Percentiles rank a stretch among this genome's conserved stretches.
Conservation (phyloP, 495 filamentous ascomycete species). For the Talaromyces adpressus region DNA sequence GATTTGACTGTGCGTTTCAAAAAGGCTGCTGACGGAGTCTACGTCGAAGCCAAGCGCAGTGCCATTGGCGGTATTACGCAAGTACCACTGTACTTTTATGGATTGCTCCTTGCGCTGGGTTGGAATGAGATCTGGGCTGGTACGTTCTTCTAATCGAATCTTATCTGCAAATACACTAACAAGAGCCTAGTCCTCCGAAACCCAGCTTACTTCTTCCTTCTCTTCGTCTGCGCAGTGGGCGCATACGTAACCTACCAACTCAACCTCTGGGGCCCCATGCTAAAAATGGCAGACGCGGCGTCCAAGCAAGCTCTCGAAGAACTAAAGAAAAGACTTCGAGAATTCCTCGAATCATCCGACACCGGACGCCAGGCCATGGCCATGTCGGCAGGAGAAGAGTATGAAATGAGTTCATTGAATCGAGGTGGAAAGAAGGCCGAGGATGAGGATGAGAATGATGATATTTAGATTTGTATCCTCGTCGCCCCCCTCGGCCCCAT, state of each 20-base stretch:
- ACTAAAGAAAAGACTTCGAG: conserved; percentile 78
- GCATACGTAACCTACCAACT: conserved; percentile 87
- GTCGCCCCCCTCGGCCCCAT: too few species aligned
- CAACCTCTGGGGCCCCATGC: conserved; percentile 91
- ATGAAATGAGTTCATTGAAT: conserved; percentile 39
- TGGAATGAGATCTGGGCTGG: conserved; percentile 96
- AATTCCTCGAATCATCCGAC: conserved; percentile 77
- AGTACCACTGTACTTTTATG: conserved; percentile 93
- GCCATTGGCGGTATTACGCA: conserved; percentile 89
- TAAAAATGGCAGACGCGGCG: conserved; percentile 85
- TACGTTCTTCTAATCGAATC: conserved; percentile 37
- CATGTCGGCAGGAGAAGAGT: conserved; percentile 48
- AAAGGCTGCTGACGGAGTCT: conserved; percentile 94
- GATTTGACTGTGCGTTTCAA: conserved; percentile 93
- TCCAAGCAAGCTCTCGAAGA: conserved; percentile 78
- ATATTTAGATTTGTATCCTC: neutral
- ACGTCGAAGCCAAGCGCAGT: conserved; percentile 93
- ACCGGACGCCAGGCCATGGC: conserved; percentile 73
- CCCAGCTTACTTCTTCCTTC: conserved; percentile 82
- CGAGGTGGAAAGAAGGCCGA: conserved; percentile 13
- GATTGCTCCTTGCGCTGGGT: conserved; percentile 75
- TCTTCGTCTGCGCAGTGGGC: conserved; percentile 65
- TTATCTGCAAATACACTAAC: neutral
- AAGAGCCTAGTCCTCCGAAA: conserved; percentile 69
- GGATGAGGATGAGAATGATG: conserved; percentile 32